Evolutionary conservation across 2,329 filamentous ascomycete species (phyloP), one percentile per base, ranked within the genome.

Genomic region (Calonectria pseudoturangicola): DNA sequence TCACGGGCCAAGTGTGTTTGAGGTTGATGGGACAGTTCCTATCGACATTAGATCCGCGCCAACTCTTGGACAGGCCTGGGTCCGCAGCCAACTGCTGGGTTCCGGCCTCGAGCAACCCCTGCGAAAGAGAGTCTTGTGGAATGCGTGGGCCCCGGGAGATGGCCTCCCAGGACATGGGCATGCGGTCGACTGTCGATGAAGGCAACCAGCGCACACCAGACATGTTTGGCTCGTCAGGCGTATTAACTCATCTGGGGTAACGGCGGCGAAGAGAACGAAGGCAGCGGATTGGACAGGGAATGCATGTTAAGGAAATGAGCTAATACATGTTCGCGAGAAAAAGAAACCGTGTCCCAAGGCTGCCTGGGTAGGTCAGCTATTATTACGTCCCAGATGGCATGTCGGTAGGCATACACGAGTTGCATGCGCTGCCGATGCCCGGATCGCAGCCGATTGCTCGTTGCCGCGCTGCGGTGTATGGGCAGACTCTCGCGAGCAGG

Each of bases 21-120:
- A 89, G 85, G 84, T 87, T 87, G 82, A 88, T 87, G 85, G 85
- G 83, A 86, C 81, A 84, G 75, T 77, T 78, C 73, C 73, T 77
- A 66, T 64, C 15, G 63, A 66, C 58, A 58, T 68, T 60, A 70
- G 76, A 79, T 76, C 63, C 68, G 70, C 66, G 66, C 70, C 66
- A 72, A 50, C 62, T 36, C 62, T 66, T 51, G 54, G 54, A 16
- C 25, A 41, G 54, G 36, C 47, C n/a, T 39, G 18, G 41, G 58
- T 56, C 41, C 36, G 56, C 50, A 39, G 36, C 48, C 48, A 72
- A 48, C 21, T 50, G 30, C 48, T 60, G 54, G 66, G 68, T 60
- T 62, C 56, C 25, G 58, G 70, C 47, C 45, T 47, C 68, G 69
- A 73, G 75, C 67, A 41, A 72, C 76, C 80, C 76, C 47, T 77